These are phyloP conservation scores for Ensete ventricosum DNA, from an alignment of 176 grass and related monocot species.

Conservation along the genomic window DNA sequence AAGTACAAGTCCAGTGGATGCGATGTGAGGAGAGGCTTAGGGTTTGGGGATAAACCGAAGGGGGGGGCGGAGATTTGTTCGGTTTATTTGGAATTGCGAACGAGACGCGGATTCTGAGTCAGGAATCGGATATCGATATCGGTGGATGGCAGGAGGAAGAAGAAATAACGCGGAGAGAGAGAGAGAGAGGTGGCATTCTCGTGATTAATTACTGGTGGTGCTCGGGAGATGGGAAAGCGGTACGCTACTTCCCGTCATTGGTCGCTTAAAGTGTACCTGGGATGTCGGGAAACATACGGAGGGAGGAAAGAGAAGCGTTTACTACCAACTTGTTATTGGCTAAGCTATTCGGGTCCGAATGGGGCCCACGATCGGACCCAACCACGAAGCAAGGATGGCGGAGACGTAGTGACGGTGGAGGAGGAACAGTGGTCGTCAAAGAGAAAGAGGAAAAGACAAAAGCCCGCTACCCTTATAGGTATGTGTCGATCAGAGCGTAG, in stretches of 20 bases:
- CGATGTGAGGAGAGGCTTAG: not conserved
- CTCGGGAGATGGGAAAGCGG: conserved; percentile 3
- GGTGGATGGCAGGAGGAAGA: no score
- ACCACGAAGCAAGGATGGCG: not conserved
- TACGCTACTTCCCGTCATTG: not conserved
- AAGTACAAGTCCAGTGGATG: no score
- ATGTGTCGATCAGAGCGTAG: no score
- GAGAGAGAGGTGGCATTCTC: not conserved
- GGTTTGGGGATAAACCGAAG: not conserved
- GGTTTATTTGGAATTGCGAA: not conserved
- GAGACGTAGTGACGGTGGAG: no score
- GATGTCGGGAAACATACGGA: not conserved
- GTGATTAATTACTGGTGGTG: not conserved
- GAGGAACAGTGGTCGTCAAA: no score
- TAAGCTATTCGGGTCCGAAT: not conserved
- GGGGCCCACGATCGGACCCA: not conserved
- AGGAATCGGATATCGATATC: not conserved
- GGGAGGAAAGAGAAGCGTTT: not conserved
- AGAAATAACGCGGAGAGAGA: not conserved
- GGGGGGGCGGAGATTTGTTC: not conserved
- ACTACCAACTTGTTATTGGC: not conserved
- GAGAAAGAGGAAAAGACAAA: no score
- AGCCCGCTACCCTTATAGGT: no score
- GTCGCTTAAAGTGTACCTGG: not conserved
- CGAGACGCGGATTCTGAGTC: not conserved